Conservation (phyloP, 768 basidiomycete genomes). For the Xerocomellus amylosporus region DNA sequence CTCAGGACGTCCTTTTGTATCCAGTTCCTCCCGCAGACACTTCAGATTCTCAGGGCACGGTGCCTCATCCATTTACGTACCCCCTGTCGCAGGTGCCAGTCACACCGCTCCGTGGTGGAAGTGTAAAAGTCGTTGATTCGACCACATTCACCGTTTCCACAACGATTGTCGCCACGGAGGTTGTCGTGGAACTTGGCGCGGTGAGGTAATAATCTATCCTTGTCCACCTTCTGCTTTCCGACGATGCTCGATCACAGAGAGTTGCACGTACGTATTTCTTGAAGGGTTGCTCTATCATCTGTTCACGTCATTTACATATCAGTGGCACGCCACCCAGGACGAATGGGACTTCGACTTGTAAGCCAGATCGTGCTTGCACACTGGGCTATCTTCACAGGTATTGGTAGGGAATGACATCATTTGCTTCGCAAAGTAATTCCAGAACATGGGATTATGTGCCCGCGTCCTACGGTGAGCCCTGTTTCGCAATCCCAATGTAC, state of each 20-base stretch:
- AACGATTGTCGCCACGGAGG: slow-evolving; percentile 50
- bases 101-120: slow-evolving; percentile 48
- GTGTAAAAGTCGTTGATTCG: slow-evolving; percentile 55
- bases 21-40: slow-evolving; percentile 36
- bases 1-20: too few species aligned
- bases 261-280: slow-evolving; percentile 44
- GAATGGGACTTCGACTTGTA: slow-evolving; percentile 65
- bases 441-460: slow-evolving; percentile 53
- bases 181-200: too few species aligned
- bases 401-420: slow-evolving; percentile 52
- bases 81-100: slow-evolving; percentile 45
- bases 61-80: slow-evolving; percentile 48
- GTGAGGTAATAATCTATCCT: slow-evolving; percentile 41
- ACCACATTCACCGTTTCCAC: slow-evolving; percentile 47
- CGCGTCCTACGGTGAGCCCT: slow-evolving; percentile 9
- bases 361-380: slow-evolving; percentile 2
- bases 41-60: slow-evolving; percentile 38
- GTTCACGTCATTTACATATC: slow-evolving; percentile 21
- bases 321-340: slow-evolving; percentile 72
- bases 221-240: background rate
- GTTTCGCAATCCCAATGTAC: background rate
- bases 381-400: background rate
- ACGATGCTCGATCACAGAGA: slow-evolving; percentile 37
- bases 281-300: background rate
- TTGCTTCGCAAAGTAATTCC: slow-evolving; percentile 51